A percentile compares a stretch with the other conserved stretches of the same genome.
Conservation (phyloP, 2,329 filamentous ascomycete genomes). For the Fusarium azukiicola region DNA sequence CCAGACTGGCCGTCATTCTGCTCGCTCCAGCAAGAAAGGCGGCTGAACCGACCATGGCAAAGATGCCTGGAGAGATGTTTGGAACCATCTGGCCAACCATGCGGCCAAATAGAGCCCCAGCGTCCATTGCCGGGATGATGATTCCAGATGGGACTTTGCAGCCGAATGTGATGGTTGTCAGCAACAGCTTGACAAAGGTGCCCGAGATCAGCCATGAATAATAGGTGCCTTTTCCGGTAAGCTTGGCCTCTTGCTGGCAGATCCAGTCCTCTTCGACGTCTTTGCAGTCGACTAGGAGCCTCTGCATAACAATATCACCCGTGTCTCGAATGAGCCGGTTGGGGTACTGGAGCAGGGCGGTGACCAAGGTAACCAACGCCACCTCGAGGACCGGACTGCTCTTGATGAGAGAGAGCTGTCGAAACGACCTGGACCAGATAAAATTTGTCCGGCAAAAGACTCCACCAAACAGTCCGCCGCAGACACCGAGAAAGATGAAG, state of each 20-base stretch:
- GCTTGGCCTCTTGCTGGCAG: constrained; percentile 38
- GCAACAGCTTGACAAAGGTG: constrained; percentile 34
- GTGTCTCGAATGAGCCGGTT: constrained; percentile 40
- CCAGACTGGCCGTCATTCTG: constrained; percentile 45
- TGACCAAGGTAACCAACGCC: constrained; percentile 23
- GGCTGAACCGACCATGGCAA: constrained; percentile 44
- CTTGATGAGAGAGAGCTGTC: constrained; percentile 30
- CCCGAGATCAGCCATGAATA: constrained; percentile 41
- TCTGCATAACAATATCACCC: constrained; percentile 44
- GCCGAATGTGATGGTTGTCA: constrained; percentile 44
- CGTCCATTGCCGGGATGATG: constrained; percentile 41
- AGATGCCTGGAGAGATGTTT: constrained; percentile 38
- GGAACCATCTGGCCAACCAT: constrained; percentile 35
- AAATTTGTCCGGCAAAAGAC: constrained; percentile 41
- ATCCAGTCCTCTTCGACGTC: constrained; percentile 33
- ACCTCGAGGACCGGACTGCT: constrained; percentile 37
- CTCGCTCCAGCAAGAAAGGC: constrained; percentile 43
- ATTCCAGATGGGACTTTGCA: constrained; percentile 46
- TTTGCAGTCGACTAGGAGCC: constrained; percentile 38
- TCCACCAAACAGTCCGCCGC: constrained; percentile 33
- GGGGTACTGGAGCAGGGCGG: constrained; percentile 30
- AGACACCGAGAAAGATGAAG: constrained; percentile 37
- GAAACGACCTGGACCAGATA: constrained; percentile 39
- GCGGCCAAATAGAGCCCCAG: constrained; percentile 38
- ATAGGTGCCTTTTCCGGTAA: constrained; percentile 25